These are phyloP conservation scores for Candida verbasci DNA, from an alignment of 805 yeast species.

Conservation along the genomic window DNA sequence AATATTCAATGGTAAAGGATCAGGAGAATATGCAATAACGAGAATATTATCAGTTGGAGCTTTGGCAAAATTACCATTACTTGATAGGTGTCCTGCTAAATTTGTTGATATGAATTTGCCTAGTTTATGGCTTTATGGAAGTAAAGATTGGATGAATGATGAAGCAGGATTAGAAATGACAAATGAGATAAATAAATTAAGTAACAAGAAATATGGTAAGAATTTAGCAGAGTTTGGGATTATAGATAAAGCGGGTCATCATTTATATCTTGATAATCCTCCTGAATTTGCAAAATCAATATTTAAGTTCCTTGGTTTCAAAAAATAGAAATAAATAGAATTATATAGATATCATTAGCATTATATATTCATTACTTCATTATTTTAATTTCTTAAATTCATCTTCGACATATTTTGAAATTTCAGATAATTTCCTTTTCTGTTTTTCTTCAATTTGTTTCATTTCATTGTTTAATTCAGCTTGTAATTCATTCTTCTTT, in stretches of 20 bases:
- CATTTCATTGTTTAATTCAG: slow-evolving; percentile 12
- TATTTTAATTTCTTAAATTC: slow-evolving; percentile 6
- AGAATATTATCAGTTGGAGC: slow-evolving; percentile 58
- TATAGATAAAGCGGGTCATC: slow-evolving; percentile 48
- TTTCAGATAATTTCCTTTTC: slow-evolving; percentile 6
- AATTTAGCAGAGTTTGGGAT: slow-evolving; percentile 29
- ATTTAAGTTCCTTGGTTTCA: slow-evolving; percentile 29
- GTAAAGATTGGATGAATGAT: slow-evolving; percentile 67
- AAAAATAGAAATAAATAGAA: background rate
- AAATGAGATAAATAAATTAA: slow-evolving; percentile 24
- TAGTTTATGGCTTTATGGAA: slow-evolving; percentile 62
- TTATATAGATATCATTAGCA: too few species aligned
- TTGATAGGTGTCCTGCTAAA: slow-evolving; percentile 44
- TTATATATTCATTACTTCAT: background rate
- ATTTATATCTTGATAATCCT: slow-evolving; percentile 50
- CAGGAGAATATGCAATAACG: slow-evolving; percentile 64
- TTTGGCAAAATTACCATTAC: slow-evolving; percentile 50
- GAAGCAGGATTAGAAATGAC: slow-evolving; percentile 50
- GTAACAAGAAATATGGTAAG: slow-evolving; percentile 24
- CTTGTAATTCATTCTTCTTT: slow-evolving; percentile 10
- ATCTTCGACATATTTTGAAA: slow-evolving; percentile 8
- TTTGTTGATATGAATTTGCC: slow-evolving; percentile 41
- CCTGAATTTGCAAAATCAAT: slow-evolving; percentile 26
- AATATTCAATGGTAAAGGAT: slow-evolving; percentile 49
- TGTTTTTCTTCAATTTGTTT: slow-evolving; percentile 8